Base-by-base conservation (phyloP, 2,329 filamentous ascomycete genomes). In the Incumbomyces delicatus region DNA sequence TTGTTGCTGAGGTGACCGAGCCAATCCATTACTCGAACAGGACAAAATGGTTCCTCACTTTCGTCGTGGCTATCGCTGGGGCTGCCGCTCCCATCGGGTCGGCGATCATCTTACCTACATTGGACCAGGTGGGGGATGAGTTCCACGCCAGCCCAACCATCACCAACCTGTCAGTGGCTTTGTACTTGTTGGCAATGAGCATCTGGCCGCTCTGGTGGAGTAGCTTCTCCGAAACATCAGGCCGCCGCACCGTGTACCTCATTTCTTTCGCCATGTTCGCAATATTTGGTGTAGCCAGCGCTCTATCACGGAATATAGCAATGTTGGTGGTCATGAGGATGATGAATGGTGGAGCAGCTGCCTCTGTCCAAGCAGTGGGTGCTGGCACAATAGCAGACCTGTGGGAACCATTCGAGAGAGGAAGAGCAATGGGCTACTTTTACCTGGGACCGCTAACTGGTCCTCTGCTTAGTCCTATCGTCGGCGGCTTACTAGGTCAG, bases 201-300 rank as follows among this genome's bases (percentile, higher is more conserved):
- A 86, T 92, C 37, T 90, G 88, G 55, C 87, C 87, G 0, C 71
- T 94, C 1, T 92, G 86, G 86, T 92, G 85, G 85, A 87, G 83
- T 1, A 82, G 81, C 1, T 88, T 92, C 58, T 87, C 83, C 7
- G 87, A 92, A 56, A 66, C 66, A 3, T 60, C 73, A 1, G 87
- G 87, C 11, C 77, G 87, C 34, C 77, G 87, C 17, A 81, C 79
- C n/a, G 83, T 94, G 55, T 92, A 90, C 61, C 65, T 94, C 29
- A 66, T 76, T 30, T 88, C 84, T 0, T 92, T 92, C 61, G 61
- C 72, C 17, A 67, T 90, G 12, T 89, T 87, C 58, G 68, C 81
- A 45, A 51, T 89, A 33, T 90, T 85, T 66, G 81, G 80, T 43
- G 67, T 84, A 13, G 68, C 87, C 34, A 79, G 77, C 43, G 86